phyloP scores from a whole-genome alignment of 345 rosid genomes.

The Corchorus olitorius region DNA sequence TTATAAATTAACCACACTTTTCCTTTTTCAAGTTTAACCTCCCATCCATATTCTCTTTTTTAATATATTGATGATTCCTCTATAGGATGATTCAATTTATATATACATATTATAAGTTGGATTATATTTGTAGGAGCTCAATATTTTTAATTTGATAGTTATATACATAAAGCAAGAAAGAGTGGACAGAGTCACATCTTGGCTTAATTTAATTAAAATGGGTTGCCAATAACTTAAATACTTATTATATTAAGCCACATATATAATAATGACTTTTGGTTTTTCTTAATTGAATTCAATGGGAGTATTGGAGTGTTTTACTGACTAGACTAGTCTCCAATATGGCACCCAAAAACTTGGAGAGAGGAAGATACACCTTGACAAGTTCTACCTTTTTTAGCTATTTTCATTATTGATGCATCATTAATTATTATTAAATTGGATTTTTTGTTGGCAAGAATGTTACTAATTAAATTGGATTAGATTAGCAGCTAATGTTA shows the following conservation, averaged over 20 bases:
- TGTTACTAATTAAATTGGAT: not conserved
- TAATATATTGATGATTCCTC: too few relatives aligned
- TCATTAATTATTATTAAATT: not conserved
- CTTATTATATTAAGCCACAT: not conserved
- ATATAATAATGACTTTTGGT: not conserved
- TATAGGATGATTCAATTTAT: too few relatives aligned
- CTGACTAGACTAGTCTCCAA: not conserved
- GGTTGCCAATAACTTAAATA: not conserved
- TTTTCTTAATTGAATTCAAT: not conserved
- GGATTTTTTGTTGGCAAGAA: not conserved
- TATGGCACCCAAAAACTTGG: slow-evolving; percentile 19
- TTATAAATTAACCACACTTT: too few relatives aligned
- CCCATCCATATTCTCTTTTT: too few relatives aligned
- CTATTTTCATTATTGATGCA: not conserved
- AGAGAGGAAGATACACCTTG: not conserved
- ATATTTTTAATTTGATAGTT: too few relatives aligned
- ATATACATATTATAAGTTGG: too few relatives aligned
- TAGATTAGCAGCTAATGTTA: not conserved
- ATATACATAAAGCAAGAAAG: too few relatives aligned
- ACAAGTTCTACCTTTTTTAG: not conserved
- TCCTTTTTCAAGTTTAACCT: too few relatives aligned
- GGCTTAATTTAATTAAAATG: not conserved
- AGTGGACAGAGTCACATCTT: not conserved
- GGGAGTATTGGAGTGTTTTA: not conserved
- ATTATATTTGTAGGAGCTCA: too few relatives aligned